Percentiles rank a stretch among this genome's conserved stretches.
These are phyloP conservation scores for Alternaria postmessia DNA, from an alignment of 2,329 filamentous ascomycete genomes.

Conservation along the genomic window DNA sequence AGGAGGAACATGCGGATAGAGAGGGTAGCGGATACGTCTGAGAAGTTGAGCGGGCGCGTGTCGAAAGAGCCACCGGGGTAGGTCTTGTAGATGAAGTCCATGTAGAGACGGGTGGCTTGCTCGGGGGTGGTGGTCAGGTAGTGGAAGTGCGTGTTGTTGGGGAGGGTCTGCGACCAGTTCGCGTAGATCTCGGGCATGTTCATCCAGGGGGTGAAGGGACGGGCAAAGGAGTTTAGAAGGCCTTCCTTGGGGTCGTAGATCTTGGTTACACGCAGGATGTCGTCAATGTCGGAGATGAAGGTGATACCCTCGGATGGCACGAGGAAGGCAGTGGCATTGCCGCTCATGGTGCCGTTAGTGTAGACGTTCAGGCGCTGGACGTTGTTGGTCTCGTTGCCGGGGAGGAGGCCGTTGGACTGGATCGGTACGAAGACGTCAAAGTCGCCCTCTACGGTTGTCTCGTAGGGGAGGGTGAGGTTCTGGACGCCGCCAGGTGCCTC, in stretches of 20 bases:
- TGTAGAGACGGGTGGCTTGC: slow-evolving; percentile 79
- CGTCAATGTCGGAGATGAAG: slow-evolving; percentile 79
- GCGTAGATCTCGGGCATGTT: slow-evolving; percentile 83
- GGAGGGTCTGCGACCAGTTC: slow-evolving; percentile 73
- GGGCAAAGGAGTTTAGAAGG: slow-evolving; percentile 78
- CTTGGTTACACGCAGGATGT: slow-evolving; percentile 81
- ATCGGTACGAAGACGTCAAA: slow-evolving; percentile 76
- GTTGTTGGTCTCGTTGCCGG: slow-evolving; percentile 69
- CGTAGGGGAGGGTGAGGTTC: slow-evolving; percentile 68
- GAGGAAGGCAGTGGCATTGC: slow-evolving; percentile 79
- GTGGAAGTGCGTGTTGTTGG: slow-evolving; percentile 75
- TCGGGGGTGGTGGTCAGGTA: slow-evolving; percentile 84
- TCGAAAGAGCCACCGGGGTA: slow-evolving; percentile 82
- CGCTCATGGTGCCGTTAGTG: slow-evolving; percentile 68
- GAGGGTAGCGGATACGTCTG: slow-evolving; percentile 75
- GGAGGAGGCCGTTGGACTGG: slow-evolving; percentile 61
- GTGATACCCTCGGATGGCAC: slow-evolving; percentile 75
- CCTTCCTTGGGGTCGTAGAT: slow-evolving; percentile 80
- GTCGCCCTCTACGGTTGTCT: slow-evolving; percentile 73
- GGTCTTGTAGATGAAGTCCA: slow-evolving; percentile 79
- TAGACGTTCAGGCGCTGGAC: slow-evolving; percentile 76
- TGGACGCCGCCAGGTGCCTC: slow-evolving; percentile 68
- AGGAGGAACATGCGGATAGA: slow-evolving; percentile 75
- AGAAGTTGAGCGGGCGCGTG: slow-evolving; percentile 77
- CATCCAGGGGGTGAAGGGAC: slow-evolving; percentile 74